Conservation (phyloP, 2,329 filamentous ascomycete genomes). For the Exophiala calicioides region DNA sequence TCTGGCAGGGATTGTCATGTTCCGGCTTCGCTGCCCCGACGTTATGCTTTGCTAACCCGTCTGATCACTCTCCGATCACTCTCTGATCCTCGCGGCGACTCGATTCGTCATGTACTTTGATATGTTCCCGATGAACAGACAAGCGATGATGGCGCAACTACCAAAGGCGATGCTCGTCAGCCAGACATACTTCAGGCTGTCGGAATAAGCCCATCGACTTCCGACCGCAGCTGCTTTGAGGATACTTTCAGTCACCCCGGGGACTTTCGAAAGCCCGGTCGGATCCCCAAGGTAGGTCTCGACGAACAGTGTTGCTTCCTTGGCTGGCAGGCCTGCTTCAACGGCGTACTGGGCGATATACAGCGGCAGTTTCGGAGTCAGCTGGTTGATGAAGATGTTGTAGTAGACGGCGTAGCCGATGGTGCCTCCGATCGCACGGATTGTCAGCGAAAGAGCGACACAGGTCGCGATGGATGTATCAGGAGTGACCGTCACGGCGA, state of each 20-base stretch:
- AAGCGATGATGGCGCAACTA: constrained; percentile 5
- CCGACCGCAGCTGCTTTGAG: constrained; percentile 7
- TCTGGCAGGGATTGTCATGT: no score
- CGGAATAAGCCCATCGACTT: constrained; percentile 14
- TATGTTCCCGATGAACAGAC: constrained; percentile 9
- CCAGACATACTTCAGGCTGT: constrained; percentile 13
- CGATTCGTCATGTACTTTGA: constrained; percentile 11
- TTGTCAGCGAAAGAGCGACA: constrained; percentile 66
- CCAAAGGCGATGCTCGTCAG: constrained; percentile 15
- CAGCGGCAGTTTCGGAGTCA: constrained; percentile 44
- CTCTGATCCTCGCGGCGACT: constrained; percentile 3
- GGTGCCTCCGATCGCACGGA: constrained; percentile 67
- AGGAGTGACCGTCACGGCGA: constrained; percentile 40
- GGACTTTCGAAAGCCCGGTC: constrained; percentile 19
- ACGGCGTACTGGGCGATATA: constrained; percentile 35
- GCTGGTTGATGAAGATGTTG: constrained; percentile 51
- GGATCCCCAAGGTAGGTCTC: constrained; percentile 13
- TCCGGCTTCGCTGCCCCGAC: no score
- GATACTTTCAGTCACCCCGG: constrained; percentile 4
- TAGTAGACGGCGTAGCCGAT: constrained; percentile 64
- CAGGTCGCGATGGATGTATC: constrained; percentile 69
- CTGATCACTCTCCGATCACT: neutral
- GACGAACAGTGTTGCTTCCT: constrained; percentile 12
- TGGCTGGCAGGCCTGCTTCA: constrained; percentile 19
- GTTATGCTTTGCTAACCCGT: no score